phyloP scores from a whole-genome alignment of 2,329 filamentous ascomycete species.

The Colletotrichum tanaceti region DNA sequence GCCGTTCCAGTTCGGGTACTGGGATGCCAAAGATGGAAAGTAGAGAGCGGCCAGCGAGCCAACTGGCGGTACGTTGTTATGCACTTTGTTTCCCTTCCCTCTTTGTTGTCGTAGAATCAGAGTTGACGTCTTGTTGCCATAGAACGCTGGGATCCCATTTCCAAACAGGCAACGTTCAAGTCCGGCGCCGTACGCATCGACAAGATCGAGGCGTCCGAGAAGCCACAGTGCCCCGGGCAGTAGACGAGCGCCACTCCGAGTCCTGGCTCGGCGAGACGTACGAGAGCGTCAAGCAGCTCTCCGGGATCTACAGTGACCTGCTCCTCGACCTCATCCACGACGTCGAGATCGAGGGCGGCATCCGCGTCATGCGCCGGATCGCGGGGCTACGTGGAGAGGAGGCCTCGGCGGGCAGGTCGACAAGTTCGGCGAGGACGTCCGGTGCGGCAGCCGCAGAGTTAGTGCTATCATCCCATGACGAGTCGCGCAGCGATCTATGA shows the following conservation, averaged over 20 bases:
- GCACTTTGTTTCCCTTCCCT: too few species aligned
- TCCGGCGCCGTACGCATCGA: conserved; percentile 50
- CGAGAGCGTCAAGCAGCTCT: conserved; percentile 44
- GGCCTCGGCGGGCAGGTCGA: conserved; percentile 44
- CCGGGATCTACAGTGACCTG: conserved; percentile 45
- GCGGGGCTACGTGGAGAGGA: conserved; percentile 41
- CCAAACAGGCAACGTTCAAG: conserved; percentile 53
- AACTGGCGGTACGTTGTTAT: conserved; percentile 47
- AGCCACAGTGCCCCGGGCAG: conserved; percentile 41
- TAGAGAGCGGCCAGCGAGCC: conserved; percentile 51
- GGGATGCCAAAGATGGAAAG: conserved; percentile 47
- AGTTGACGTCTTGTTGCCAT: background rate
- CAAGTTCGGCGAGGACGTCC: conserved; percentile 45
- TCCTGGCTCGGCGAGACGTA: conserved; percentile 50
- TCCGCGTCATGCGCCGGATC: conserved; percentile 46
- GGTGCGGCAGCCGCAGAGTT: conserved; percentile 42
- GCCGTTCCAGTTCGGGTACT: conserved; percentile 55
- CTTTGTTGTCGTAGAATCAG: rapidly evolving
- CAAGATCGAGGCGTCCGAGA: conserved; percentile 41
- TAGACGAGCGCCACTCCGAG: conserved; percentile 47
- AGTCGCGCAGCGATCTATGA: background rate
- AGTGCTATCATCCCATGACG: background rate
- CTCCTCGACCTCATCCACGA: conserved; percentile 46
- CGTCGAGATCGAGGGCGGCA: conserved; percentile 48
- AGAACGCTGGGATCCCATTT: conserved; percentile 48